Evolutionary conservation across 352 stramenopile genomes (phyloP).

Genomic region (Discostella stelligera): DNA sequence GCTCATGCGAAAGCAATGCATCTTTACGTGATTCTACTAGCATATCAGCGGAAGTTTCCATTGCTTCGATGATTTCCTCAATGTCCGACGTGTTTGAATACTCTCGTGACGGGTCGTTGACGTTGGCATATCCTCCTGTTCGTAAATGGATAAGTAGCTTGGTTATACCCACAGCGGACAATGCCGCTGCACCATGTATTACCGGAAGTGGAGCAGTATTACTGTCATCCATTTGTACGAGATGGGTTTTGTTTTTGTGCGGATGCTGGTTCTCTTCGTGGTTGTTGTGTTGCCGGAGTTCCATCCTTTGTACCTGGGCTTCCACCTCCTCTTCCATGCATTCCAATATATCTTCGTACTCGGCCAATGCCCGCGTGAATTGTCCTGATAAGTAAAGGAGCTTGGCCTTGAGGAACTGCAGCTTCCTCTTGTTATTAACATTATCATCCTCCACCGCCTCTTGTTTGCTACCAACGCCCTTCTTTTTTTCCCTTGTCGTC

Average conservation of each 20-base stretch:
- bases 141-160: conserved; percentile 32
- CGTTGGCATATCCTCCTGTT: background rate
- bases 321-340: conserved; percentile 37
- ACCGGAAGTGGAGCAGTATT: conserved; percentile 18
- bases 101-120: background rate
- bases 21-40: conserved; percentile 47
- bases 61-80: conserved; percentile 31
- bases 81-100: conserved; percentile 18
- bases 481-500: background rate
- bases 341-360: conserved; percentile 51
- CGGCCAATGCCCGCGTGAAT: conserved; percentile 36
- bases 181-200: conserved; percentile 38
- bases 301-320: conserved; percentile 15
- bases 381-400: conserved; percentile 25
- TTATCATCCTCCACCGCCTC: background rate
- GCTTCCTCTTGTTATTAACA: background rate
- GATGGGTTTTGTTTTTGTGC: background rate
- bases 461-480: background rate
- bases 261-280: background rate
- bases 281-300: background rate
- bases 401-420: conserved; percentile 42
- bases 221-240: background rate
- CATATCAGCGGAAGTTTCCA: conserved; percentile 44
- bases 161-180: conserved; percentile 37
- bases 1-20: conserved; percentile 22